Evolutionary conservation across 2,329 filamentous ascomycete species (phyloP).

Genomic region (Aspergillus tubingensis): DNA sequence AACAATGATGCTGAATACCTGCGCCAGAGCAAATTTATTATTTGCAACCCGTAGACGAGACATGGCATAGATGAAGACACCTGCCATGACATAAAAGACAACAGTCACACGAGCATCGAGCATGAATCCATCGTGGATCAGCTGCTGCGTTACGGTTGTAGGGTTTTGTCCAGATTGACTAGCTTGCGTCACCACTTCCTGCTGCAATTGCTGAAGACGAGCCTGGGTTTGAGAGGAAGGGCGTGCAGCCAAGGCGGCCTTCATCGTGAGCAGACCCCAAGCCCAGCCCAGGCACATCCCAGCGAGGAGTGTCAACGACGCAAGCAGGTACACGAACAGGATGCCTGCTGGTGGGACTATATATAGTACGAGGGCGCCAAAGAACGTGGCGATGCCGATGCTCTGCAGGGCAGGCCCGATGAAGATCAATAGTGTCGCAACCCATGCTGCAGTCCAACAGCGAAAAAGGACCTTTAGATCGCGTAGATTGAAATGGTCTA

Average conservation of each 20-base stretch:
- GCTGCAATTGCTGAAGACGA: constrained; percentile 36
- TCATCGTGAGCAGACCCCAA: constrained; percentile 54
- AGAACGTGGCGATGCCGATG: constrained; percentile 51
- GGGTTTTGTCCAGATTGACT: constrained; percentile 31
- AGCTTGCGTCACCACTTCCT: constrained; percentile 33
- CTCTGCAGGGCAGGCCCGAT: constrained; percentile 46
- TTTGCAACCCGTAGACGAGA: constrained; percentile 49
- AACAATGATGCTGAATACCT: constrained; percentile 53
- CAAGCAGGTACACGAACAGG: constrained; percentile 50
- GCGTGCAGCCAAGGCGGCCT: constrained; percentile 49
- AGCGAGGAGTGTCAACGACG: constrained; percentile 45
- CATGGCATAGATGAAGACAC: constrained; percentile 49
- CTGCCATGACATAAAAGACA: constrained; percentile 41
- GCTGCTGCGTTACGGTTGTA: constrained; percentile 34
- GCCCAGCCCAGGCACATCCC: constrained; percentile 53
- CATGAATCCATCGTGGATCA: constrained; percentile 51
- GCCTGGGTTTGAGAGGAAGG: constrained; percentile 43
- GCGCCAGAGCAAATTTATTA: constrained; percentile 48
- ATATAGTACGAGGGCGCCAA: constrained; percentile 46
- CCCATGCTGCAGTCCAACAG: constrained; percentile 52
- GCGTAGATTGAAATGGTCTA: constrained; percentile 50
- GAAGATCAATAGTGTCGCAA: constrained; percentile 50
- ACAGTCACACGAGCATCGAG: constrained; percentile 50
- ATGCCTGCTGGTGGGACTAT: constrained; percentile 52
- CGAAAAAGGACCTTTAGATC: constrained; percentile 53